Evolutionary conservation across 1,284 basidiomycete genomes (phyloP).

Genomic region (Boletus sp.): DNA sequence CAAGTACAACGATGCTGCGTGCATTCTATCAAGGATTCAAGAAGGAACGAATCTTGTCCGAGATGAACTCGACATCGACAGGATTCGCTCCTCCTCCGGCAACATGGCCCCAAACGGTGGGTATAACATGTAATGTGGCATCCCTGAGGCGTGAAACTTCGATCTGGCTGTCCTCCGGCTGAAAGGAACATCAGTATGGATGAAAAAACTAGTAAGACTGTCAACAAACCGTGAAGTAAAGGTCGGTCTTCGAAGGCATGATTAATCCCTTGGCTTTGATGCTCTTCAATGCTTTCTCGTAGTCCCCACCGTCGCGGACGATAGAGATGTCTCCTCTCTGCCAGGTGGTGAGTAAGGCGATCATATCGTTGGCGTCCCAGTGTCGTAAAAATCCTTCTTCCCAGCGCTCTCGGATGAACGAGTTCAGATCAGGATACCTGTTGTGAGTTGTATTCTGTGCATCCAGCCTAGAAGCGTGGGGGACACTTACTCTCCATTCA

Average conservation of each 20-base stretch:
- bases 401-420: constrained; percentile 42
- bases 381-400: constrained; percentile 39
- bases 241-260: constrained; percentile 41
- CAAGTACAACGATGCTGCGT: constrained; percentile 3
- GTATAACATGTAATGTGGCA: constrained; percentile 36
- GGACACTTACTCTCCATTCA: constrained; percentile 36
- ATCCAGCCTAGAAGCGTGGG: background rate
- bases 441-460: background rate
- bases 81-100: constrained; percentile 38
- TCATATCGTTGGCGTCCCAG: constrained; percentile 48
- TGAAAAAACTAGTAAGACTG: background rate
- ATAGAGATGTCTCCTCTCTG: constrained; percentile 45
- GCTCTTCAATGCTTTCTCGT: constrained; percentile 33
- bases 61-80: constrained; percentile 34
- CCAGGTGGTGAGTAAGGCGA: constrained; percentile 46
- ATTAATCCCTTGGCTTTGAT: constrained; percentile 39
- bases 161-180: constrained; percentile 38
- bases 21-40: constrained; percentile 17
- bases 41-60: constrained; percentile 32
- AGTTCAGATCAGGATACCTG: constrained; percentile 40
- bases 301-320: constrained; percentile 35
- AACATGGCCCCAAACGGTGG: constrained; percentile 38
- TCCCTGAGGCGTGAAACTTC: constrained; percentile 35
- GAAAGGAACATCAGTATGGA: constrained; percentile 7
- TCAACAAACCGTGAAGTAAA: constrained; percentile 40